Base-by-base conservation (phyloP, 371 early-diverging fungal species). In the Thermomucor indicae-seudaticae region DNA sequence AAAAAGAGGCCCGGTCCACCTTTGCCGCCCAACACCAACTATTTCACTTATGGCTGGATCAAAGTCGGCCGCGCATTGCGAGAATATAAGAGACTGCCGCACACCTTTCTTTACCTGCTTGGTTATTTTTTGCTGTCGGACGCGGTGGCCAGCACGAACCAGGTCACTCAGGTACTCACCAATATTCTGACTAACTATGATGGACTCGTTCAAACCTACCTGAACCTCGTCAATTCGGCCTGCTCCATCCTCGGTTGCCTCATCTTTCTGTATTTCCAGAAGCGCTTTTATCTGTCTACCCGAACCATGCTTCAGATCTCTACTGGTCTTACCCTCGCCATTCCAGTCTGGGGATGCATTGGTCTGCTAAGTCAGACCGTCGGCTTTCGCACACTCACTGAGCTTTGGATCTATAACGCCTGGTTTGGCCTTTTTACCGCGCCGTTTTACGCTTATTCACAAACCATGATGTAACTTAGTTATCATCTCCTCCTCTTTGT, bases 341-440 rank as follows among this genome's bases (percentile, higher is more conserved):
- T 66, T 2, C 62, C 69, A 14, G 19, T 69, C 1, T 72, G 72
- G 72, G 68, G 72, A 0, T 65, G 66, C n/a, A 55, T 72, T 44
- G 69, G 72, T 23, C 51, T 72, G 2, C 29, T 22, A 10, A 56
- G 49, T 23, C 20, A 55, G 4, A 43, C 35, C 7, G 52, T 67
- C 39, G 72, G 72, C 6, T 57, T 51, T 19, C 63, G 57, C 25
- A 55, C 58, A 27, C 51, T 58, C 20, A 40, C 42, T 7, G 76
- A 72, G 51, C 32, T 72, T 20, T 76, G 73, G 66, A 51, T 65
- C 10, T 56, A 69, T 31, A 57, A 65, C 43, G 59, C 65, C 0
- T 73, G 70, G 51, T 62, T 57, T 42, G 76, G 76, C 6, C 17
- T 75, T 17, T 60, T 70, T 48, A 62, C 67, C 19, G 76, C 73